These are phyloP conservation scores for Fulvia fulva DNA, from an alignment of 2,329 filamentous ascomycete species.

Conservation along the genomic window DNA sequence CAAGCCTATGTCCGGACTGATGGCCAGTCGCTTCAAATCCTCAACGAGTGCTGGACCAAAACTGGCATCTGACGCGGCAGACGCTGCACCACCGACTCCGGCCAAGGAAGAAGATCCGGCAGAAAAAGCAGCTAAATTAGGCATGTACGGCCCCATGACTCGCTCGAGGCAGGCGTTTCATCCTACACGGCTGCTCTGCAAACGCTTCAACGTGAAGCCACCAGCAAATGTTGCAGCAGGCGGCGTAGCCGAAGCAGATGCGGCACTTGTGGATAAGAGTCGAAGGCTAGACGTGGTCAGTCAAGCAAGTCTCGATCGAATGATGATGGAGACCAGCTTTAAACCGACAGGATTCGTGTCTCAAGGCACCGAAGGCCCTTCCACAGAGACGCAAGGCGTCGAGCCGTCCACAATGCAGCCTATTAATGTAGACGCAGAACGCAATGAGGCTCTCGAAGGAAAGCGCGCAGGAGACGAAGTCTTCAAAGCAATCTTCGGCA, in stretches of 20 bases:
- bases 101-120: constrained; percentile 68
- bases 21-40: constrained; percentile 90
- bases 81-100: constrained; percentile 27
- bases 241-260: constrained; percentile 25
- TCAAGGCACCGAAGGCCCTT: constrained; percentile 17
- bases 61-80: constrained; percentile 32
- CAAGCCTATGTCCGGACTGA: constrained; percentile 83
- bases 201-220: constrained; percentile 82
- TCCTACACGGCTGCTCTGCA: constrained; percentile 83
- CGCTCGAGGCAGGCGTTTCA: constrained; percentile 67
- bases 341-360: constrained; percentile 9
- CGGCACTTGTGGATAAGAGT: constrained; percentile 42
- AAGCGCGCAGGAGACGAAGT: constrained; percentile 73
- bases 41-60: constrained; percentile 46
- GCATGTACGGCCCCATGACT: constrained; percentile 91
- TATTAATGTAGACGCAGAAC: constrained; percentile 61
- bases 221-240: constrained; percentile 57
- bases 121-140: constrained; percentile 78
- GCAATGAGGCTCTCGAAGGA: constrained; percentile 73
- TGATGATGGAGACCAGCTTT: constrained; percentile 47
- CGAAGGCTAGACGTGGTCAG: constrained; percentile 53
- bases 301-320: constrained; percentile 52
- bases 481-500: constrained; percentile 89
- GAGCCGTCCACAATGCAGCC: constrained; percentile 12
- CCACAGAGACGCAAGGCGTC: constrained; percentile 6